Percentiles rank a stretch among this genome's conserved stretches.
phyloP scores from a whole-genome alignment of 257 asterid species.

The Solanum habrochaites region DNA sequence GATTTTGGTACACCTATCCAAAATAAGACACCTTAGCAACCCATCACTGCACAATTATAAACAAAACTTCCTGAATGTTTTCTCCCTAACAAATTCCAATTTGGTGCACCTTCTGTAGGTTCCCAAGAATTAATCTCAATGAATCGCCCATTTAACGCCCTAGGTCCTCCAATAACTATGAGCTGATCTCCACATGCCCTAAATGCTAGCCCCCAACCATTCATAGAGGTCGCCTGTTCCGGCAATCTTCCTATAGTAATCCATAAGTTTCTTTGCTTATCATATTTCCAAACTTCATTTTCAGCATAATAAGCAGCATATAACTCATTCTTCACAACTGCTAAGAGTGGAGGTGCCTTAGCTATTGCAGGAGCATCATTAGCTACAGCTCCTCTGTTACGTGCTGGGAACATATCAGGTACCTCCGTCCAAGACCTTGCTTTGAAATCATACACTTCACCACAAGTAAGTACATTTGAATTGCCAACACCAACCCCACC shows the following conservation, averaged over 20 bases:
- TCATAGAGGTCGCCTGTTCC: conserved; percentile 53
- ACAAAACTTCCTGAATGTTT: conserved; percentile 27
- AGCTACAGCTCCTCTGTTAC: conserved; percentile 12
- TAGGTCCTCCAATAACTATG: conserved; percentile 73
- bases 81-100: conserved; percentile 34
- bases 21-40: conserved; percentile 16
- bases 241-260: conserved; percentile 54
- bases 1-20: neutral
- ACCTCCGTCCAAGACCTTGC: conserved; percentile 50
- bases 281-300: conserved; percentile 49
- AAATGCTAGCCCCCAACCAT: conserved; percentile 93
- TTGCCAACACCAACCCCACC: conserved; percentile 65
- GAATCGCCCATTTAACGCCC: conserved; percentile 42
- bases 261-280: conserved; percentile 41
- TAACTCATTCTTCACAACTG: conserved; percentile 64
- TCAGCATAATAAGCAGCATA: conserved; percentile 72
- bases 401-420: conserved; percentile 57
- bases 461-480: conserved; percentile 40
- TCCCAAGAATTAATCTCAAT: conserved; percentile 73
- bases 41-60: conserved; percentile 34
- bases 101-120: conserved; percentile 46
- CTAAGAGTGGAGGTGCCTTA: conserved; percentile 77
- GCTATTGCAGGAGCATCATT: conserved; percentile 38
- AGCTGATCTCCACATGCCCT: conserved; percentile 77
- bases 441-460: conserved; percentile 56